Evolutionary conservation across 2,329 filamentous ascomycete species (phyloP).

Genomic region (Microdochium nivale): DNA sequence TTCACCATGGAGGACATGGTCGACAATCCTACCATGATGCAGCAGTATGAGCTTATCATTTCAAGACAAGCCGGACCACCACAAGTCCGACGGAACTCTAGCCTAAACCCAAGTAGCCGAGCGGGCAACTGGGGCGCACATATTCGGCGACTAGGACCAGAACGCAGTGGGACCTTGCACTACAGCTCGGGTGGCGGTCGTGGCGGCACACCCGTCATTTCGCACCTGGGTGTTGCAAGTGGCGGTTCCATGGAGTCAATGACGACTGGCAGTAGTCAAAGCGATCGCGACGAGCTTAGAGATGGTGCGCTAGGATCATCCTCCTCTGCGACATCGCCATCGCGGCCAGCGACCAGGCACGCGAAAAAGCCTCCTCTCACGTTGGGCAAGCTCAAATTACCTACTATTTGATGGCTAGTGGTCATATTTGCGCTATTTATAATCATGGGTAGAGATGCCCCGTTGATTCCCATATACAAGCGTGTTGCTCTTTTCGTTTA

Average conservation of each 20-base stretch:
- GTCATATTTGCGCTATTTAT: too few relatives aligned
- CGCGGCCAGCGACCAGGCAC: neutral
- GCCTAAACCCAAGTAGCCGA: slow-evolving; percentile 9
- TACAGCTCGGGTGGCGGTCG: neutral
- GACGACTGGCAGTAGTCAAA: slow-evolving; percentile 16
- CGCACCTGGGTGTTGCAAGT: slow-evolving; percentile 4
- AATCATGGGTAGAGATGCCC: too few relatives aligned
- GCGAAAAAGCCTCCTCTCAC: neutral
- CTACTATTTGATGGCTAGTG: neutral
- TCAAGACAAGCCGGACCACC: slow-evolving; percentile 14
- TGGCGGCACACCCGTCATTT: neutral
- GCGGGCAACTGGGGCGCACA: slow-evolving; percentile 13
- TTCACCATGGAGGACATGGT: slow-evolving; percentile 39
- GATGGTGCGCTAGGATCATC: neutral
- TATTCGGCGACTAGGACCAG: slow-evolving; percentile 11
- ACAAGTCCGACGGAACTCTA: slow-evolving; percentile 9
- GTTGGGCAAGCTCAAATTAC: neutral
- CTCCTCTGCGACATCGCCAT: neutral
- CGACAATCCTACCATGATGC: slow-evolving; percentile 38
- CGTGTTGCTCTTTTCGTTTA: too few relatives aligned
- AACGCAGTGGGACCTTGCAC: slow-evolving; percentile 1
- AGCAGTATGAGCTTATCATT: slow-evolving; percentile 34
- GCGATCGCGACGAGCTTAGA: slow-evolving; percentile 13
- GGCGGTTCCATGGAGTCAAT: slow-evolving; percentile 18
- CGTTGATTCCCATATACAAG: too few relatives aligned